Evolutionary conservation across 768 basidiomycete species (phyloP).

Genomic region (Udeniomyces megalosporus): DNA sequence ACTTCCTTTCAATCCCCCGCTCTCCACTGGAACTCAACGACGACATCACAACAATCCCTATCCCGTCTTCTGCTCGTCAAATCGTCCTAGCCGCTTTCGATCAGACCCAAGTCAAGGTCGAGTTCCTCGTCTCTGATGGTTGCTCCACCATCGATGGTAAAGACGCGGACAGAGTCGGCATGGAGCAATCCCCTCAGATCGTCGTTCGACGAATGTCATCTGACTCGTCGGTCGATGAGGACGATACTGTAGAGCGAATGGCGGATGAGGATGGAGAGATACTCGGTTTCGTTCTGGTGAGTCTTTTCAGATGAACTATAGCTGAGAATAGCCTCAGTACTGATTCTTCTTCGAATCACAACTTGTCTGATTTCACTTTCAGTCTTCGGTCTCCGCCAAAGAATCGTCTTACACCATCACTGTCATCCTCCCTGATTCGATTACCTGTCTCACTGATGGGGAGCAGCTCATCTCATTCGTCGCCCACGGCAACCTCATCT

Average conservation of each 20-base stretch:
- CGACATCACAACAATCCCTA: not conserved
- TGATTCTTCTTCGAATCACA: no score
- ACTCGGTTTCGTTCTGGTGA: no score
- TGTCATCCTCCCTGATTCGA: not conserved
- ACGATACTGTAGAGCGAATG: not conserved
- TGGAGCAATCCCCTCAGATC: no score
- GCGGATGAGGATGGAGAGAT: no score
- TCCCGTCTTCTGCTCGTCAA: not conserved
- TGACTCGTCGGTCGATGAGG: no score
- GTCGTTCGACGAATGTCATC: no score
- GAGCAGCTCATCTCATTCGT: constrained; percentile 2
- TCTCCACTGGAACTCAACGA: no score
- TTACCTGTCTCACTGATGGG: not conserved
- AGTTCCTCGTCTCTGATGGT: not conserved
- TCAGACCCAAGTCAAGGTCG: not conserved
- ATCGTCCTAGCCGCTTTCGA: constrained; percentile 4
- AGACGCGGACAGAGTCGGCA: not conserved
- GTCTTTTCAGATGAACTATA: no score
- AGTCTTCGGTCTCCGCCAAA: not conserved
- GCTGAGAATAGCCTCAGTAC: no score
- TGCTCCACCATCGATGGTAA: not conserved
- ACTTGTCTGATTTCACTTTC: no score
- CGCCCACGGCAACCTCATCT: not conserved
- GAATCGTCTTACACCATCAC: constrained; percentile 1
- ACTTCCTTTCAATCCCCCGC: no score